Percentiles rank a stretch among this genome's conserved stretches.
phyloP scores from a whole-genome alignment of 2,329 filamentous ascomycete species.

The Colletotrichum chrysophilum region DNA sequence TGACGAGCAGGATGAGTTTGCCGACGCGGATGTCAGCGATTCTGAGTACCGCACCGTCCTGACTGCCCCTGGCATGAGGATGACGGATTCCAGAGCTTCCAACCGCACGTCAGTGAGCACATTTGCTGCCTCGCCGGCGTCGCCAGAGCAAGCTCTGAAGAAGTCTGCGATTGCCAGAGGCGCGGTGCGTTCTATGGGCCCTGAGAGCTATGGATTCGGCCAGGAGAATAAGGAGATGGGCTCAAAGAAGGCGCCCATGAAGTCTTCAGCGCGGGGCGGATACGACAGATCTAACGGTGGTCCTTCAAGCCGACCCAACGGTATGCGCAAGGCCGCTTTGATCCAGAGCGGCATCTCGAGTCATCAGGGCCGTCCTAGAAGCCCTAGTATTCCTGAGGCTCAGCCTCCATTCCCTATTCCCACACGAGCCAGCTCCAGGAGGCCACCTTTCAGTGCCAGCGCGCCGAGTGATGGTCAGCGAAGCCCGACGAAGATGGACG shows the following conservation, averaged over 20 bases:
- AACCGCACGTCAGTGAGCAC: conserved; percentile 49
- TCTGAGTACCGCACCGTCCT: conserved; percentile 71
- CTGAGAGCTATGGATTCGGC: conserved; percentile 51
- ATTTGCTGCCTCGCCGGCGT: conserved; percentile 43
- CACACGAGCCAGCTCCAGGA: conserved; percentile 83
- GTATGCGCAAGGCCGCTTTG: conserved; percentile 79
- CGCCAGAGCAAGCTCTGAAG: conserved; percentile 47
- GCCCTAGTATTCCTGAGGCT: conserved; percentile 67
- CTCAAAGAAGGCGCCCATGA: conserved; percentile 35
- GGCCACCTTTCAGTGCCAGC: conserved; percentile 70
- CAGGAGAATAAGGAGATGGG: conserved; percentile 36
- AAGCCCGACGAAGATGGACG: conserved; percentile 73
- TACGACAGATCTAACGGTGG: conserved; percentile 43
- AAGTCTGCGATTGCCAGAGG: conserved; percentile 28
- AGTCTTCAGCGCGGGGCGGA: conserved; percentile 34
- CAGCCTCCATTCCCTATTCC: conserved; percentile 92
- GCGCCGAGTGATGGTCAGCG: conserved; percentile 73
- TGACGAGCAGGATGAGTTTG: conserved; percentile 69
- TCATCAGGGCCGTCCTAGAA: conserved; percentile 68
- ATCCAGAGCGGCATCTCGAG: conserved; percentile 79
- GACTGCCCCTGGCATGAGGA: conserved; percentile 64
- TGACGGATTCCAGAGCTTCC: conserved; percentile 37
- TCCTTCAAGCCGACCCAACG: conserved; percentile 54
- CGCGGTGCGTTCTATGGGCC: conserved; percentile 39
- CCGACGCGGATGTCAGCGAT: conserved; percentile 66